Percentiles rank a stretch among this genome's conserved stretches.
Conservation (phyloP, 177 flowering plant species). For the Tripterygium wilfordii region DNA sequence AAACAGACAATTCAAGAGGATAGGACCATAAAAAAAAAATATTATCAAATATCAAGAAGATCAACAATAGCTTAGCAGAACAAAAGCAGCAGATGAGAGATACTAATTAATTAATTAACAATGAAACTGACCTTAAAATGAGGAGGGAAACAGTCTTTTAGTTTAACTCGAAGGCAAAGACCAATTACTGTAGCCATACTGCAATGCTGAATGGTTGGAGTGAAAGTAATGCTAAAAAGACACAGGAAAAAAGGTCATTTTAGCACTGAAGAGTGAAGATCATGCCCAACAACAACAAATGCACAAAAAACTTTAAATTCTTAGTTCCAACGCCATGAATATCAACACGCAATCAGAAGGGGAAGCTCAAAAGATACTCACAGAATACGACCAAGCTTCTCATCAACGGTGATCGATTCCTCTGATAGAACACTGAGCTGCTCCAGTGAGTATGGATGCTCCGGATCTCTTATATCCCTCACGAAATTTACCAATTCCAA, state of each 20-base stretch:
- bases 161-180: constrained; percentile 62
- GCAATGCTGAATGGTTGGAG: constrained; percentile 78
- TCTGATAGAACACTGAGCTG: constrained; percentile 74
- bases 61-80: too few species aligned
- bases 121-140: constrained; percentile 54
- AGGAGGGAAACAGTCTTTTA: constrained; percentile 61
- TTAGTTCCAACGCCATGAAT: too few species aligned
- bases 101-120: neutral
- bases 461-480: constrained; percentile 85
- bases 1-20: too few species aligned
- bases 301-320: too few species aligned
- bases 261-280: too few species aligned
- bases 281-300: too few species aligned
- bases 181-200: constrained; percentile 84
- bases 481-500: constrained; percentile 39
- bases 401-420: constrained; percentile 75
- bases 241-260: neutral
- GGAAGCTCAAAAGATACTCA: constrained; percentile 30
- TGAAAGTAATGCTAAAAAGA: constrained; percentile 60
- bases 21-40: too few species aligned
- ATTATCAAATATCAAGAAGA: too few species aligned
- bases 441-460: constrained; percentile 72
- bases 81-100: too few species aligned
- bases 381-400: constrained; percentile 75
- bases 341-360: too few species aligned